A percentile compares a stretch with the other conserved stretches of the same genome.
Evolutionary conservation across 164 flowering plant species (phyloP).

Genomic region (Tetrastigma voinierianum): DNA sequence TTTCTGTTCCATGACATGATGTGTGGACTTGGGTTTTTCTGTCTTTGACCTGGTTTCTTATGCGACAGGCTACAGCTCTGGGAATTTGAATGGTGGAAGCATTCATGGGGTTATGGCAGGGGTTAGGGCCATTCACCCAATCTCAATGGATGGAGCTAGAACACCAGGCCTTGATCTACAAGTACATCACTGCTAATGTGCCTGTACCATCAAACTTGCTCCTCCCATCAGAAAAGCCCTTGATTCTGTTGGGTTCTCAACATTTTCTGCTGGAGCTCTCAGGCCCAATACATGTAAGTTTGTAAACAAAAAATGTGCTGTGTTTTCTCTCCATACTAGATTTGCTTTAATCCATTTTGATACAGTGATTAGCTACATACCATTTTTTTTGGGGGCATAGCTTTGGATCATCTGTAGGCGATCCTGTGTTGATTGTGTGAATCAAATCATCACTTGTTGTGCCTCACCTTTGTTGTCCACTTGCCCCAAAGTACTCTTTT

Average conservation of each 20-base stretch:
- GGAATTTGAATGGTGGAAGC: constrained; percentile 35
- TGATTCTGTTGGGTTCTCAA: constrained; percentile 49
- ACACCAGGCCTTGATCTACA: constrained; percentile 90
- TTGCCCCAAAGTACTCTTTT: neutral
- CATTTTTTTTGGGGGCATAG: too few relatives aligned
- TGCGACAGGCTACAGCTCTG: constrained; percentile 42
- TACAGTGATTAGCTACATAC: too few relatives aligned
- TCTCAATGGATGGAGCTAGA: constrained; percentile 94
- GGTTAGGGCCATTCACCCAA: constrained; percentile 74
- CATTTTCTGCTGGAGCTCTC: constrained; percentile 46
- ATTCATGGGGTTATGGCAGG: constrained; percentile 55
- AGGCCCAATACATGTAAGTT: constrained; percentile 61
- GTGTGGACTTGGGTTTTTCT: constrained; percentile 4
- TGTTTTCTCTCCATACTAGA: neutral
- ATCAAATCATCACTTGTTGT: neutral
- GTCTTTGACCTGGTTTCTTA: constrained; percentile 1
- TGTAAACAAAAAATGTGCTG: neutral
- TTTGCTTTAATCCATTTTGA: neutral
- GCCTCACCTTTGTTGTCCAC: neutral
- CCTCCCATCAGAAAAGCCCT: constrained; percentile 67
- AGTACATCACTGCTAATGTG: constrained; percentile 66
- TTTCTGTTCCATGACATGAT: neutral
- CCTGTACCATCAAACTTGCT: constrained; percentile 79
- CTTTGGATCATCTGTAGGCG: too few relatives aligned
- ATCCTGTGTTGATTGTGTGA: neutral